Evolutionary conservation across 1,139 yeast genomes (phyloP), one percentile per base, ranked within the genome.

Genomic region (Suhomyces bokatorum): DNA sequence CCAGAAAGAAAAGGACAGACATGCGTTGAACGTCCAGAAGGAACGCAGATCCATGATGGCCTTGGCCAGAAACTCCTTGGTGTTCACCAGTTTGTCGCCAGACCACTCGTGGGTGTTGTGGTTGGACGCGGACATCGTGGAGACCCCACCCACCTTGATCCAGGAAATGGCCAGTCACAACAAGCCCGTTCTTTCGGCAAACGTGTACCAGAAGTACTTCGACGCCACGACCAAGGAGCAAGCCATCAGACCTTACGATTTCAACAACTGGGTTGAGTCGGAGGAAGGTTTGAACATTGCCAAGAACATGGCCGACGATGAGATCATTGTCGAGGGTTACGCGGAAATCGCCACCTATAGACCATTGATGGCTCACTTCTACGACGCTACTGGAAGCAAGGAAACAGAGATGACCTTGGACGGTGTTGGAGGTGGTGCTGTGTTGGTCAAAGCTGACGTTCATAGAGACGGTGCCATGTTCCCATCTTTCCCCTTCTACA

Each of bases 391-490:
- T 7, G 93, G 85, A 17, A 84, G 83, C 49, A 52, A 59, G 12
- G 71, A 75, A 49, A 77, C 83, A 4, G 86, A 81, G 60, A 85
- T 91, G 86, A 80, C 81, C 32, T 75, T 93, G 49, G 99, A 93
- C 64, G 99, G 99, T 63, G 98, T 93, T 47, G 99, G 99, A 45
- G 98, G 93, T 49, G 96, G 98, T 27, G 96, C 97, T 35, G 83
- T 95, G 31, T 66, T 93, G 67, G 99, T 93, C 30, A 89, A 91
- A 64, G 96, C 98, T 9, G 97, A 90, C 55, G 99, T 93, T 46
- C 99, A 93, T 68, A 80, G 99, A 63, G 99, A 93, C 64, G 99
- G 99, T 42, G 98, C 98, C 46, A 91, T 91, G 97, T 93, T 93
- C 80, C 99, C 99, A 15, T 87, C 95, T 33, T 93, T 93, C 80